phyloP scores from a whole-genome alignment of 1,284 basidiomycete species.

The Apiotrichum mycotoxinovorans region DNA sequence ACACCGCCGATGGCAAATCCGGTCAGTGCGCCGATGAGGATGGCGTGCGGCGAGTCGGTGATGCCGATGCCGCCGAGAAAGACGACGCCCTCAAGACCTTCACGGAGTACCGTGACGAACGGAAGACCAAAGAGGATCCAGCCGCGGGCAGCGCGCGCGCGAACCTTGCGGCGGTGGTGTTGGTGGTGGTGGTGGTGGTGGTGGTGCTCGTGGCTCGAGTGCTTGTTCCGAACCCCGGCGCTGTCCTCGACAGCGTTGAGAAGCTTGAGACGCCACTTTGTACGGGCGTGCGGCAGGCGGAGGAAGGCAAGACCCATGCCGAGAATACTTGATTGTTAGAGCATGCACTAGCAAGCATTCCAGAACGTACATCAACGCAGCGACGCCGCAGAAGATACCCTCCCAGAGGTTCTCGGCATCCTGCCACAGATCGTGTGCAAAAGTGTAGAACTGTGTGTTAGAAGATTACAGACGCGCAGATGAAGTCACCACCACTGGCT shows the following conservation, averaged over 20 bases:
- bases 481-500: too few species aligned
- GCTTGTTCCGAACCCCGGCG: constrained; percentile 8
- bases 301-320: constrained; percentile 72
- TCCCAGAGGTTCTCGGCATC: constrained; percentile 61
- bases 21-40: constrained; percentile 62
- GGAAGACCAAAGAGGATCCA: constrained; percentile 74
- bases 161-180: constrained; percentile 10
- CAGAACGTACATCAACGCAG: constrained; percentile 50
- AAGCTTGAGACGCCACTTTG: constrained; percentile 83
- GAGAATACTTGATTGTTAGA: constrained; percentile 23
- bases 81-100: constrained; percentile 84
- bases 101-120: constrained; percentile 79
- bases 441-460: constrained; percentile 48
- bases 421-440: constrained; percentile 55
- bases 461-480: too few species aligned
- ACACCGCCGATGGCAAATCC: constrained; percentile 65
- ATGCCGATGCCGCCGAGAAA: constrained; percentile 72
- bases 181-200: constrained; percentile 11
- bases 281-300: constrained; percentile 70
- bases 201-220: constrained; percentile 8
- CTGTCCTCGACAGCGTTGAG: constrained; percentile 63
- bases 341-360: too few species aligned
- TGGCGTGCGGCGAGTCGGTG: constrained; percentile 52
- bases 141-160: constrained; percentile 18
- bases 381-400: constrained; percentile 74